Conservation (phyloP, 2,329 filamentous ascomycete species). For the Fusarium abutilonis region DNA sequence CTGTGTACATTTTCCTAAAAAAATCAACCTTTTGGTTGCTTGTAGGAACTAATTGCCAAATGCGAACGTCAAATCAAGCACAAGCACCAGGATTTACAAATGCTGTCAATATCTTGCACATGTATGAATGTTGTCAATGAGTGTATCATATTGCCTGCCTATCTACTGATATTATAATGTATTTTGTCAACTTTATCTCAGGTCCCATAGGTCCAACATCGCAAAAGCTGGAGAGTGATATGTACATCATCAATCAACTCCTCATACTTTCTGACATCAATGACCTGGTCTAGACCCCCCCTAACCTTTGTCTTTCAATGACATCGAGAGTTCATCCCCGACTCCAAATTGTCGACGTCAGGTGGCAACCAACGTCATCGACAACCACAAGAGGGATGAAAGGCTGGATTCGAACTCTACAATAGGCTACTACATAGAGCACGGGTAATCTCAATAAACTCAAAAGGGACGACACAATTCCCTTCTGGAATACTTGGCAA, state of each 20-base stretch:
- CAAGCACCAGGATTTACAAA: conserved; percentile 10
- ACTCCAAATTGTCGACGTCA: conserved; percentile 16
- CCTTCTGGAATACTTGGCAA: not conserved
- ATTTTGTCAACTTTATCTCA: not conserved
- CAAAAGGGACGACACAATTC: conserved; percentile 10
- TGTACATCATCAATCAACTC: conserved; percentile 1
- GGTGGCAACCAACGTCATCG: conserved; percentile 34
- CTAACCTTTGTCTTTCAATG: not conserved
- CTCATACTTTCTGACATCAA: conserved; percentile 8
- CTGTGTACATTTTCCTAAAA: conserved; percentile 53
- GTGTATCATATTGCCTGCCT: not conserved
- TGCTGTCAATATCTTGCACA: not conserved
- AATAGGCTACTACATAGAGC: conserved; percentile 13
- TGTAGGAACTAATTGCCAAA: conserved; percentile 49
- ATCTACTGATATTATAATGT: not conserved
- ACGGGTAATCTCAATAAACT: conserved; percentile 16
- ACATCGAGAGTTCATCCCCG: not conserved
- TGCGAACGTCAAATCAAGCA: conserved; percentile 46
- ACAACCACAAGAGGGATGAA: conserved; percentile 4
- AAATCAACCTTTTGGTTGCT: conserved; percentile 46
- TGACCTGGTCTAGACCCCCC: not conserved
- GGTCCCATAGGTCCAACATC: not conserved
- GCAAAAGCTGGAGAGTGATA: not conserved
- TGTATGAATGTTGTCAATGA: not conserved
- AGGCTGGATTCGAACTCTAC: conserved; percentile 13